Evolutionary conservation across 179 eudicot species (phyloP), one percentile per base, ranked within the genome.

Genomic region (Heliamphora pulchella): DNA sequence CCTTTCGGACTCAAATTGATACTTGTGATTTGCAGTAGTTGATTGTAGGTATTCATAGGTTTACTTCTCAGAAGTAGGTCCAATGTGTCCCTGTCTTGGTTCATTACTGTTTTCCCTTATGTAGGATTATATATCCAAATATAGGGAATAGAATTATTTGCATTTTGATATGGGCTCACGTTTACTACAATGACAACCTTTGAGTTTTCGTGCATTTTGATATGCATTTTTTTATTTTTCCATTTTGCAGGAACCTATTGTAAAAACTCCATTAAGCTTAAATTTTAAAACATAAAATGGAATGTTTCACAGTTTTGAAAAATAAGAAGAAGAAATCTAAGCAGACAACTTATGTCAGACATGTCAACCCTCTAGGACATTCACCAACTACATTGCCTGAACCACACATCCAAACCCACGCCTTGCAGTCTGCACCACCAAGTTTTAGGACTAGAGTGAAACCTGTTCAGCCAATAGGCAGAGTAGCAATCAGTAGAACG

Each of bases 381-480:
- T 80, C 97, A 50, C 89, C 91, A 31, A 87, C 96, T 69, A 78
- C 87, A 22, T 90, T 96, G 63, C 99, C 98, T 6, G 94, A 90
- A 80, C 99, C 96, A 44, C 89, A 83, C 74, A 66, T 68, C 48
- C 80, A 78, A 51, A 81, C 79, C 64, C 90, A 92, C 67, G 81
- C 88, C 10, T 82, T 95, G 43, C 94, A 93, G 70, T 96, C 97
- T 1, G 97, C 97, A 61, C 98, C 99, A 54, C 91, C 99, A 17
- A 94, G 98, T 80, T 94, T 96, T 80, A 87, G 86, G 64, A 87
- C 83, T 55, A 68, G 93, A 74, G 89, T 80, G 15, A 89, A 89
- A 83, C 84, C 92, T 58, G 79, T 78, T 71, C 90, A 86, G 75
- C 81, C 91, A 31, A 70, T 83, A n/a, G 86, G 70, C 18, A 83